Evolutionary conservation across 352 stramenopile species (phyloP).

Genomic region (Phytophthora sansomeana): DNA sequence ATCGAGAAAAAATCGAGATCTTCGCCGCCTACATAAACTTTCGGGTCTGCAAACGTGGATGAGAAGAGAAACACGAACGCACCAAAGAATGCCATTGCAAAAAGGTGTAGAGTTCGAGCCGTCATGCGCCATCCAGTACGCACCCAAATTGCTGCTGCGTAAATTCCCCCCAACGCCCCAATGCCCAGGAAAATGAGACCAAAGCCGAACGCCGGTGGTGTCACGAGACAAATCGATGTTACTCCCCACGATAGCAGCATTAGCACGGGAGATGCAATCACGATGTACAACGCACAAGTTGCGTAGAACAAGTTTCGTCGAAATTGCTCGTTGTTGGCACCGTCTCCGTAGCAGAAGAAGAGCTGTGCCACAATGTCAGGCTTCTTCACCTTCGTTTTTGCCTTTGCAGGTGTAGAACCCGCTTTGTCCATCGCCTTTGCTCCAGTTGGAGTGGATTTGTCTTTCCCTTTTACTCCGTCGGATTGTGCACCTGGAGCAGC

Average conservation of each 20-base stretch:
- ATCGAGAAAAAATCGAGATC: constrained; percentile 83
- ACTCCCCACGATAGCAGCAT: constrained; percentile 78
- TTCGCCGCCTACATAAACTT: constrained; percentile 71
- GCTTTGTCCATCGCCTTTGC: constrained; percentile 35
- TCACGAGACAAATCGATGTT: constrained; percentile 75
- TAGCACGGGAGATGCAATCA: constrained; percentile 62
- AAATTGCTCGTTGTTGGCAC: constrained; percentile 63
- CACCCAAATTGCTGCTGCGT: constrained; percentile 66
- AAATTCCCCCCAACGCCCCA: constrained; percentile 48
- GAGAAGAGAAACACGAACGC: constrained; percentile 86
- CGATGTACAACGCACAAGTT: constrained; percentile 59
- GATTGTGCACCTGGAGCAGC: neutral
- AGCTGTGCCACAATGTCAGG: constrained; percentile 76
- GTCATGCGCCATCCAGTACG: constrained; percentile 89
- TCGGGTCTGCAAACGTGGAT: constrained; percentile 79
- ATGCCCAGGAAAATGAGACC: constrained; percentile 78
- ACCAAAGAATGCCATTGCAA: constrained; percentile 59
- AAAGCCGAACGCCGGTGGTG: constrained; percentile 80
- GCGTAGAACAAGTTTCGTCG: constrained; percentile 86
- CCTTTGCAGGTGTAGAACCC: neutral
- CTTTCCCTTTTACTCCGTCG: constrained; percentile 15
- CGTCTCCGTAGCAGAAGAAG: constrained; percentile 86
- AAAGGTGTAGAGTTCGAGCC: constrained; percentile 55
- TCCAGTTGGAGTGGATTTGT: constrained; percentile 1
- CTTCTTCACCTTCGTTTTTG: constrained; percentile 22